Base-by-base conservation (phyloP, 495 filamentous ascomycete species). In the Annulohypoxylon bovei region DNA sequence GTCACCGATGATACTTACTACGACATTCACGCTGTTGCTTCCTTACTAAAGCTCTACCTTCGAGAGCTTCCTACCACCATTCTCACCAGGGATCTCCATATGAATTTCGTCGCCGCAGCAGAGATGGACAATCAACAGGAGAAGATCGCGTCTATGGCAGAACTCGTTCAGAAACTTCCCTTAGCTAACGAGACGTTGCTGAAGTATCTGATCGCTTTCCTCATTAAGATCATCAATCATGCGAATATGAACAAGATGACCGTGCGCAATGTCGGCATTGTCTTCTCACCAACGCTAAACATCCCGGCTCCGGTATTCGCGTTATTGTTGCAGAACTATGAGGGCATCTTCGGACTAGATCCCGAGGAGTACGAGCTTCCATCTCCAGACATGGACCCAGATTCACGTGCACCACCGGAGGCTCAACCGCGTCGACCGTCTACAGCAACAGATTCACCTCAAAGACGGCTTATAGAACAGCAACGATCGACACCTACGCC, bases 261-360 rank as follows among this genome's bases (percentile, higher is more conserved):
- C 4, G 92, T 98, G 57, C 88, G 95, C 39, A 99, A 99, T 78
- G 93, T 99, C 54, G 93, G 95, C 70, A 99, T 99, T 67, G 94
- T 98, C 60, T 99, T 98, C 80, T 95, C 96, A n/a, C 95, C 95
- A 1, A 98, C 96, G 0, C 86, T 98, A 32, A 98, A 98, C 79
- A 98, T 99, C 40, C 94, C 96, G 0, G 93, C 93, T 1, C 94
- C 96, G 14, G 91, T 99, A 6, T 97, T 99, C 73, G 93, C 93
- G 1, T 85, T 94, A 80, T 95, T 99, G 79, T 86, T 99, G 33
- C 94, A 95, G 55, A 94, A 98, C 70, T 97, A 92, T 74, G 85
- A 92, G 70, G 84, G 84, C 39, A 95, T 99, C 47, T 99, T 98
- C 77, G 91, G 90, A 32, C 85, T 90, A 57, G 84, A 89, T 6